Conservation (phyloP, 352 stramenopile species). For the Bremia lactucae region DNA sequence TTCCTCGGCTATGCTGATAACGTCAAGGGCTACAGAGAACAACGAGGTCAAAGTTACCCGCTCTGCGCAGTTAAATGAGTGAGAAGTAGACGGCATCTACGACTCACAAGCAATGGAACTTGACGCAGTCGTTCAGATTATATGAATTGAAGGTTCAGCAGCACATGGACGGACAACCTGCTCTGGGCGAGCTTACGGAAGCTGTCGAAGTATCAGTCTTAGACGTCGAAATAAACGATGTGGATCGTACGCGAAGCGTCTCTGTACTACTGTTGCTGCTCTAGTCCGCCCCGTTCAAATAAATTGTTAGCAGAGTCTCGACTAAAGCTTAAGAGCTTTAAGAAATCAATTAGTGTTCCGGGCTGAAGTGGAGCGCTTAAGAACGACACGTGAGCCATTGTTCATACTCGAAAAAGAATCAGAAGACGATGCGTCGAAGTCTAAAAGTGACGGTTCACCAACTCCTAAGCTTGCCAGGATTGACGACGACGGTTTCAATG, state of each 20-base stretch:
- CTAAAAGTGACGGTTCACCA: not conserved
- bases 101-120: not conserved
- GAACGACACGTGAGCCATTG: not conserved
- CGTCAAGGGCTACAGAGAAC: not conserved
- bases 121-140: not conserved
- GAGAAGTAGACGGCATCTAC: not conserved
- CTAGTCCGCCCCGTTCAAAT: not conserved
- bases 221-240: not conserved
- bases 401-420: not conserved
- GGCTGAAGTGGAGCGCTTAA: not conserved
- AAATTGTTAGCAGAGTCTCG: not conserved
- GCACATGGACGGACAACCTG: not conserved
- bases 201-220: not conserved
- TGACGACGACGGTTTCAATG: not conserved
- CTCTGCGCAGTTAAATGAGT: not conserved
- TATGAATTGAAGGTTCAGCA: not conserved
- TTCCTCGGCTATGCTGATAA: not conserved
- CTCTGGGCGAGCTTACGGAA: not conserved
- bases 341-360: not conserved
- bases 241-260: not conserved
- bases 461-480: not conserved
- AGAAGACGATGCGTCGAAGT: not conserved
- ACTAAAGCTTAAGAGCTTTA: not conserved
- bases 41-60: not conserved
- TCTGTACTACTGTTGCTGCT: not conserved